Percentiles rank a stretch among this genome's conserved stretches.
These are phyloP conservation scores for Curvularia spicifera DNA, from an alignment of 2,329 filamentous ascomycete genomes.

Conservation along the genomic window DNA sequence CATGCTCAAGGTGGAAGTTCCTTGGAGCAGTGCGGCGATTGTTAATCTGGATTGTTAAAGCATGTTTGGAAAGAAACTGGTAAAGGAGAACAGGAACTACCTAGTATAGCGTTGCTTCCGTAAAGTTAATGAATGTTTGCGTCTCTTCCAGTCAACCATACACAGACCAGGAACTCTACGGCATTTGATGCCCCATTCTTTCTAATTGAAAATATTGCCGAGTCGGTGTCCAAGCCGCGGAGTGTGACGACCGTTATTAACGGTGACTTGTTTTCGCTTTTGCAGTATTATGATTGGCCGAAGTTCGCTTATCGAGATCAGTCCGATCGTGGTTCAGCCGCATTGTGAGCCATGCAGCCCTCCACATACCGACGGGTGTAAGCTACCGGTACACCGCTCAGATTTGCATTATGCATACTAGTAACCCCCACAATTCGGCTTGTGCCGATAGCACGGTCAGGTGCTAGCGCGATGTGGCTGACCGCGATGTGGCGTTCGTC, in stretches of 20 bases:
- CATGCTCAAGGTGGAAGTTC: neutral
- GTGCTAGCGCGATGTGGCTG: slow-evolving; percentile 30
- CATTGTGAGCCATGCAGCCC: neutral
- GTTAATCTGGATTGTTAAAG: slow-evolving; percentile 3
- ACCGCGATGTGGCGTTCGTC: slow-evolving; percentile 9
- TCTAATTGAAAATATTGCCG: neutral
- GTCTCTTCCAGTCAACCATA: neutral
- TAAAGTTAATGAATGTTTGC: neutral
- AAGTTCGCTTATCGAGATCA: neutral
- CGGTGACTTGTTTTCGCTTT: neutral
- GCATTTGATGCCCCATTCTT: neutral
- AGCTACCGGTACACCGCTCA: neutral
- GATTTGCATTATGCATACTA: neutral
- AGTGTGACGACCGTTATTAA: neutral
- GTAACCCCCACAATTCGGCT: neutral
- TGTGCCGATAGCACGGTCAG: slow-evolving; percentile 19
- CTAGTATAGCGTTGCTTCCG: neutral
- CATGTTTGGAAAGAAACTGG: neutral
- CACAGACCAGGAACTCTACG: neutral
- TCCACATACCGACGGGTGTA: neutral
- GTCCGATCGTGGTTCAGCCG: neutral
- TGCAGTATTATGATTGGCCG: neutral
- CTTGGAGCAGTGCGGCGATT: slow-evolving; percentile 12
- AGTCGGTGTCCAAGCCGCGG: neutral
- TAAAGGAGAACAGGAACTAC: neutral